Base-by-base conservation (phyloP, 768 basidiomycete genomes). In the Tricholoma sp. region DNA sequence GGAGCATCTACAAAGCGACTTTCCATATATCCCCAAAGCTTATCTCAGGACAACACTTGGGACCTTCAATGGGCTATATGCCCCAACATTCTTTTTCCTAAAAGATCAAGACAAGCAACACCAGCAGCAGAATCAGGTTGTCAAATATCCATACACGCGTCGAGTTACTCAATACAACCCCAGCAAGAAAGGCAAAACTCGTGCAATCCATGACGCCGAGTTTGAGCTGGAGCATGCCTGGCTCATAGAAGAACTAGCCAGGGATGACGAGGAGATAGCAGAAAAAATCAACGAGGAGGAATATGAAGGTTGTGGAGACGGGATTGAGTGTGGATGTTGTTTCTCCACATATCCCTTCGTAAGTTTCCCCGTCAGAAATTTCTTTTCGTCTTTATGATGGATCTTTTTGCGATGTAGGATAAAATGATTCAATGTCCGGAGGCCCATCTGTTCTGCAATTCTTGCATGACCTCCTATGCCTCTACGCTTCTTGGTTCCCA, bases 381-480 rank as follows among this genome's bases (percentile, higher is more conserved):
- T 35, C 32, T 32, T 22, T 56, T 45, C 16, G 32, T 24, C 14
- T 37, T 53, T 24, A 22, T 29, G 8, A 37, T 39, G 1, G 24
- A 31, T n/a, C 18, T 24, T 37, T 60, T n/a, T 50, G 47, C 22
- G 35, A 21, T 24, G 14, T 57, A 96, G 91, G 81, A 83, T 35
- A 83, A 89, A 61, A 89, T 94, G 86, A 78, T 91, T 1, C 93
- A 95, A 71, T 96, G 94, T 63, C 84, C 89, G 0, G 94, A 94
- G 52, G 84, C 88, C 0, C 94, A 97, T 68, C 79, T 94, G 1
- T 97, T 96, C 74, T 96, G 94, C 69, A 75, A 67, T 31, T 69
- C 76, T 2, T 97, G 94, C 66, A 81, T 91, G 70, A 81, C 71
- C 1, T 72, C 77, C 2, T 89, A 92, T 63, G 84, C 85, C 0